Evolutionary conservation across 331 rosid genomes (phyloP), one percentile per base, ranked within the genome.

Genomic region (Spiraea crenata): DNA sequence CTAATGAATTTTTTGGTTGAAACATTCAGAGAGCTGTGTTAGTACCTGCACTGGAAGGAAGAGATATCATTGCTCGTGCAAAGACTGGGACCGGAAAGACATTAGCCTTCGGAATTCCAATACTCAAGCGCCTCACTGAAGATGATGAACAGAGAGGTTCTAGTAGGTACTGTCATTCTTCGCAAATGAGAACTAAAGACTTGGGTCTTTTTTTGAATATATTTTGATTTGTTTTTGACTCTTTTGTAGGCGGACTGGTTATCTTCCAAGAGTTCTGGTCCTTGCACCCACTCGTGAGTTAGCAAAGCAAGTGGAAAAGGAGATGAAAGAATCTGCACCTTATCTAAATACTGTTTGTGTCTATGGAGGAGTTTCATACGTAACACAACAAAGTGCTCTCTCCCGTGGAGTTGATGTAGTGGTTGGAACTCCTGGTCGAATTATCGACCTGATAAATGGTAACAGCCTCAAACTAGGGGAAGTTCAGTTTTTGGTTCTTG

Each of bases 81-180:
- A 95, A 91, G 87, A 95, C 99, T 7, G 97, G 99, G 56, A 95
- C 99, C 2, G 99, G 99, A 62, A 95, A 95, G 82, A 95, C 99
- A 8, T 46, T 95, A 31, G 99, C 99, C 20, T 95, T 95, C 38
- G 99, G 96, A 57, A 95, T 95, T 73, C 99, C 97, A 16, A 85
- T 95, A 60, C 66, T 95, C 15, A 95, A 86, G 54, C 86, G 85
- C 19, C 85, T 95, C 7, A 81, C 86, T 9, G 96, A 85, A 35
- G 96, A 79, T 42, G 90, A 83, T 57, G 89, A 82, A n/a, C 73
- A 65, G 60, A 70, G 72, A 37, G 71, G 81, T 59, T 63, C 88
- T 66, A 82, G 57, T 55, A 88, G 96, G 99, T 93, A 83, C 37
- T 54, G 51, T 40, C 20, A n/a, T 57, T 15, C 9, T 15, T 74